These are phyloP conservation scores for Arachis stenosperma DNA, from an alignment of 306 rosid genomes.

Conservation along the genomic window DNA sequence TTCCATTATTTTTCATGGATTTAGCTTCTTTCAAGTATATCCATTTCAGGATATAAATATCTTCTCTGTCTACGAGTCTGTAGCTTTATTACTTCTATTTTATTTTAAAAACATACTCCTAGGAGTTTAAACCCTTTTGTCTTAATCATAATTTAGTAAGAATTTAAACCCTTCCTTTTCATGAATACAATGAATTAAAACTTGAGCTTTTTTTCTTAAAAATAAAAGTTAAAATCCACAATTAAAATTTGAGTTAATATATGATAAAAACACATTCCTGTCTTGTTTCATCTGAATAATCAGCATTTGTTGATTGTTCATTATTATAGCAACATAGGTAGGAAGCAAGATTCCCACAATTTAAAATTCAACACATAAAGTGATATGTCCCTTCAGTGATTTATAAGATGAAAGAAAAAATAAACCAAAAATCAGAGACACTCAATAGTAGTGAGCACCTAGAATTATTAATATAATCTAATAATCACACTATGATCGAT, in stretches of 20 bases:
- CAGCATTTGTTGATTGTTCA: neutral
- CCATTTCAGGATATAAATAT: neutral
- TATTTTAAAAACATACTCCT: neutral
- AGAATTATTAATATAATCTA: neutral
- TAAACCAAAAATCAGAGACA: neutral
- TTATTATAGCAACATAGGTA: neutral
- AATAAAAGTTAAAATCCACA: too few species aligned
- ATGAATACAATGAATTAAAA: neutral
- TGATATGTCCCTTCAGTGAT: neutral
- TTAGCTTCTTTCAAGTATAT: conserved; percentile 19
- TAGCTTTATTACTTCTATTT: conserved; percentile 1
- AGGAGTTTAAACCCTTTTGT: neutral
- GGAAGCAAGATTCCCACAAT: neutral
- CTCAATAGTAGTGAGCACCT: neutral
- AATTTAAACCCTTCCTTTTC: neutral
- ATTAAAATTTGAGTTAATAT: neutral
- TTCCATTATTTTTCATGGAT: conserved; percentile 1
- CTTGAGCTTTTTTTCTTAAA: too few species aligned
- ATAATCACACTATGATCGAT: conserved; percentile 6
- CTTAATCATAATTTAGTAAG: neutral
- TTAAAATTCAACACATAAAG: neutral
- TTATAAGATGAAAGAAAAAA: neutral
- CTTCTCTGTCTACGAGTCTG: neutral
- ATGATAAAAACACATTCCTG: neutral
- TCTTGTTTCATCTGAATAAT: neutral